A percentile compares a stretch with the other conserved stretches of the same genome.
Evolutionary conservation across 129 eudicot genomes (phyloP).

Genomic region (Oenanthe sinensis): DNA sequence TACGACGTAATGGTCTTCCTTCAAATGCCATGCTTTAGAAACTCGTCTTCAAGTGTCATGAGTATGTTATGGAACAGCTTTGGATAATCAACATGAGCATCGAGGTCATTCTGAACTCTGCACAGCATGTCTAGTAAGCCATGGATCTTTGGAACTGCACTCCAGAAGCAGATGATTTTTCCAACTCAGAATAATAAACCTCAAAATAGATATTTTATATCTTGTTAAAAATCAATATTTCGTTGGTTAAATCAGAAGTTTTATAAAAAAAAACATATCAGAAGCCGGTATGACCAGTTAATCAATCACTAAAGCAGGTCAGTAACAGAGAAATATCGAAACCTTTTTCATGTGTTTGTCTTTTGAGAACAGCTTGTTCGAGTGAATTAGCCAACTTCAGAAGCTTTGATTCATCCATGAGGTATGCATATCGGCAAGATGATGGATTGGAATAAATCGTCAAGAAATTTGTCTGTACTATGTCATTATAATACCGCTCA

Average conservation of each 20-base stretch:
- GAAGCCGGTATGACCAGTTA: neutral
- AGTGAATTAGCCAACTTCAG: neutral
- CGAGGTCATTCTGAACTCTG: neutral
- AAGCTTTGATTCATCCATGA: neutral
- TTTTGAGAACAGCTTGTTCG: neutral
- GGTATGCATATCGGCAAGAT: neutral
- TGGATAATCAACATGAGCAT: neutral
- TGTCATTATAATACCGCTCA: neutral
- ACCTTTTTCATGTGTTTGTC: neutral
- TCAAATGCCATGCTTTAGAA: neutral
- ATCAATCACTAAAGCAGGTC: neutral
- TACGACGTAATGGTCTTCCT: neutral
- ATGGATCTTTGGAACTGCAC: neutral
- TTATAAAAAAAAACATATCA: neutral
- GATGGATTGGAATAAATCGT: neutral
- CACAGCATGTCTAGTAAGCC: neutral
- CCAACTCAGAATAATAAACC: neutral
- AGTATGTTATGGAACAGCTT: neutral
- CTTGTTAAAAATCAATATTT: neutral
- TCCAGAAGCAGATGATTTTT: neutral
- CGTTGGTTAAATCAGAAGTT: neutral
- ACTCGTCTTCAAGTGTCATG: neutral
- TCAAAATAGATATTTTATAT: neutral
- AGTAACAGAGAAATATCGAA: neutral
- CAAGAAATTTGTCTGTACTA: neutral